Percentiles rank a stretch among this genome's conserved stretches.
Conservation (phyloP, 352 stramenopile genomes). For the Phytopythium chamaehyphon region DNA sequence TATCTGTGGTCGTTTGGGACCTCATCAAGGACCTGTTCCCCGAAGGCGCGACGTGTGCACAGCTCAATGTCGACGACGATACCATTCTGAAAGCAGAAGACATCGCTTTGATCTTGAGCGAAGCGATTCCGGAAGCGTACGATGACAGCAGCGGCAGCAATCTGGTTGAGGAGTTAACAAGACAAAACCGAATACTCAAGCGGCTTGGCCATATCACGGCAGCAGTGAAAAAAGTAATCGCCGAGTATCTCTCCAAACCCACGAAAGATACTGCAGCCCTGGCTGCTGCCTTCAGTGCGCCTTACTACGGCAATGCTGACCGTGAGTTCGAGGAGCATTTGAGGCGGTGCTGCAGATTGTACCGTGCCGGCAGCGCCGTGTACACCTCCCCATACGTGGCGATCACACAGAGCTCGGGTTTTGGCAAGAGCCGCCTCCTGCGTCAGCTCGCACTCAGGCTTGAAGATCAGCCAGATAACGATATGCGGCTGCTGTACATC, state of each 20-base stretch:
- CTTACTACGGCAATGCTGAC: neutral
- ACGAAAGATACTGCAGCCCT: neutral
- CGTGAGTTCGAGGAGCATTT: neutral
- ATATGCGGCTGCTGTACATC: constrained; percentile 8
- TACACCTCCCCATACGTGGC: neutral
- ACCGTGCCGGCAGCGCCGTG: neutral
- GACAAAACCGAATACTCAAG: too few species aligned
- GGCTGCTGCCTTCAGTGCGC: neutral
- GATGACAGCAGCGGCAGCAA: too few species aligned
- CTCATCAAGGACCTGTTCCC: neutral
- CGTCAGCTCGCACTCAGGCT: constrained; percentile 4
- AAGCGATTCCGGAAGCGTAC: neutral
- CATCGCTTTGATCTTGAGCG: too few species aligned
- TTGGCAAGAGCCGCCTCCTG: constrained; percentile 12
- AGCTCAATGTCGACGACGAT: neutral
- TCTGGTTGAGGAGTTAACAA: too few species aligned
- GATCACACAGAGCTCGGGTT: constrained; percentile 13
- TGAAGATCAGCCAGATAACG: neutral
- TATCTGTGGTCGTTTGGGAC: neutral
- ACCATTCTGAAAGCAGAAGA: too few species aligned
- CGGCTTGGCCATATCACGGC: too few species aligned
- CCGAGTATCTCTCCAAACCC: neutral
- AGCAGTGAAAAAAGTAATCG: neutral
- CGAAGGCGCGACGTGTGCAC: neutral
- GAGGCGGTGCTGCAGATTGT: neutral